Conservation (phyloP, 768 basidiomycete species). For the Cantharellus anzutake region DNA sequence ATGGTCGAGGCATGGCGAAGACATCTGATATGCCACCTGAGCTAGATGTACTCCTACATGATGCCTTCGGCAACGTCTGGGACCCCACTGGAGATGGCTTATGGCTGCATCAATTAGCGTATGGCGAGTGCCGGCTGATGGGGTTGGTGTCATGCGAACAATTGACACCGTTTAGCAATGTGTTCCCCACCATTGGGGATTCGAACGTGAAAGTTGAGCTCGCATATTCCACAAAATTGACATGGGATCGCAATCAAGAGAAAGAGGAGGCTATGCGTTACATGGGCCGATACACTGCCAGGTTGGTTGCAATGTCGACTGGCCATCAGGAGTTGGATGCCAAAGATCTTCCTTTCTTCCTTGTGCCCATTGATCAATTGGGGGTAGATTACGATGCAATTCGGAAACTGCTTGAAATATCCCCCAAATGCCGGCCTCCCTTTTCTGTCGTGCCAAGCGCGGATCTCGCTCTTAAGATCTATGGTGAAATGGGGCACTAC, state of each 20-base stretch:
- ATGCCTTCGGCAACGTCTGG: slow-evolving; percentile 42
- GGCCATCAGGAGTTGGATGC: neutral
- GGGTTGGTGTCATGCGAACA: slow-evolving; percentile 50
- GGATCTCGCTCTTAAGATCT: neutral
- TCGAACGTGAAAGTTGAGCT: neutral
- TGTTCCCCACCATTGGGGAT: neutral
- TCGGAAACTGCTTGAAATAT: neutral
- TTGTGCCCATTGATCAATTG: neutral
- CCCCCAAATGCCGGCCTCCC: neutral
- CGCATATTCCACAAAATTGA: neutral
- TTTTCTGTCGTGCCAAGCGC: neutral
- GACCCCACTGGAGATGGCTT: slow-evolving; percentile 12
- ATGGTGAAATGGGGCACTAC: neutral
- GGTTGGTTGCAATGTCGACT: neutral
- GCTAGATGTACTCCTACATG: slow-evolving; percentile 12
- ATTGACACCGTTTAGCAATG: slow-evolving; percentile 26
- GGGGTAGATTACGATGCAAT: neutral
- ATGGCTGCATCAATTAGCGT: slow-evolving; percentile 44
- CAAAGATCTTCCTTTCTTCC: neutral
- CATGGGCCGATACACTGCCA: neutral
- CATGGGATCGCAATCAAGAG: neutral
- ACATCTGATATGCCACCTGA: slow-evolving; percentile 40
- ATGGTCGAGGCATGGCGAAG: slow-evolving; percentile 27
- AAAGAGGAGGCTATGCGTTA: neutral
- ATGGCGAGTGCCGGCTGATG: slow-evolving; percentile 31